Base-by-base conservation (phyloP, 352 stramenopile genomes). In the Pythium biforme region DNA sequence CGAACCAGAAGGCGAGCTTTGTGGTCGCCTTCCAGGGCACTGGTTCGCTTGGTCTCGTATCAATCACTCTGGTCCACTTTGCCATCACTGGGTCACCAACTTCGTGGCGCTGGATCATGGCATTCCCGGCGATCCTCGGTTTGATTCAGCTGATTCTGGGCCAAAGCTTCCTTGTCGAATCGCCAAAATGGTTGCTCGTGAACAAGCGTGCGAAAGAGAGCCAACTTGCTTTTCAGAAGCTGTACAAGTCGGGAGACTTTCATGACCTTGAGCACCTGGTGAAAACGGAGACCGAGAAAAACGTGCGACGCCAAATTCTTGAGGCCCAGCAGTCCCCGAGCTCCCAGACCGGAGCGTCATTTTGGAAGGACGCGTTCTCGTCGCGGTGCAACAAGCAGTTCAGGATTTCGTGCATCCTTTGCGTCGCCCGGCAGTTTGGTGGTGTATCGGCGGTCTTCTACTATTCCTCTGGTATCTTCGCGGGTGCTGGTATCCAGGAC, bases 381-480 rank as follows among this genome's bases (percentile, higher is more conserved):
- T 40, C 66, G 14, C 70, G 61, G 4, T 78, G 67, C 64, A 59
- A 55, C 29, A 64, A 64, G 26, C 73, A 80, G 59, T 74, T 80
- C 48, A 43, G 47, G 19, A 74, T 80, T 34, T 69, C 73, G 34
- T 70, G 61, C 45, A 58, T 81, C 23, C 59, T 81, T 11, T 77
- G 70, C 41, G 49, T 63, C 4, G 68, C 66, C 11, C 74, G 72
- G 4, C 74, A 81, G 49, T 69, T 81, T 20, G 65, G 70, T 25
- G 74, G 74, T 14, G 62, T 79, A 15, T 70, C 63, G 4, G 71
- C 74, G 0, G 69, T 81, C 5, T 77, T 79, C 40, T 81, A 79
- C 59, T 81, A 81, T 62, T 81, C 74, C 11, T 75, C 70, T 0
- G 58, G 64, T 6, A 78, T 81, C 62, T 81, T 81, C 37, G 55